phyloP scores from a whole-genome alignment of 306 rosid species.

The Cucurbita maxima region DNA sequence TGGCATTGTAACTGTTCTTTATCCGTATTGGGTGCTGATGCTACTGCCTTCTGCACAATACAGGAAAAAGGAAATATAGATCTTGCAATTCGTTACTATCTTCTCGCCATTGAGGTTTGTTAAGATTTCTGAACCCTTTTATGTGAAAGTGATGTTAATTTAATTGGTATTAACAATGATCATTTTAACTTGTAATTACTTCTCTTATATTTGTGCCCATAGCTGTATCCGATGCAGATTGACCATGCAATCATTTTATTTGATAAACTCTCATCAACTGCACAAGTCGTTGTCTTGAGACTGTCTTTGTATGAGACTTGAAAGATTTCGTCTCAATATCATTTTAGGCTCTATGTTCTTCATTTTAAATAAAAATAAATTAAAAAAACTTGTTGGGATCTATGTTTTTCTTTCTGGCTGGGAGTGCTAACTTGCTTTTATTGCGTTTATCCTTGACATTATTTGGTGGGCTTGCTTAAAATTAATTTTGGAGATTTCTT shows the following conservation, averaged over 20 bases:
- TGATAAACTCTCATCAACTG: not conserved
- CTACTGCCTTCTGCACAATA: not conserved
- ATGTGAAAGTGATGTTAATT: not conserved
- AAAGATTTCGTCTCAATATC: not conserved
- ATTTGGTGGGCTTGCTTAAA: not conserved
- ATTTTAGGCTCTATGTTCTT: not conserved
- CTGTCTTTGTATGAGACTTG: not conserved
- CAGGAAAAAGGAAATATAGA: constrained; percentile 57
- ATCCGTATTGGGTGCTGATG: not conserved
- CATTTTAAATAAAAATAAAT: not conserved
- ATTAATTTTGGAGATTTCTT: not conserved
- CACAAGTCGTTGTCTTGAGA: not conserved
- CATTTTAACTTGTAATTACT: not conserved
- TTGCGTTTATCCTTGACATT: not conserved
- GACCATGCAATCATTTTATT: not conserved
- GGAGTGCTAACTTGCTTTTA: not conserved
- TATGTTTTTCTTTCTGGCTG: not conserved
- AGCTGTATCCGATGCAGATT: not conserved
- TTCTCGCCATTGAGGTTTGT: constrained; percentile 88
- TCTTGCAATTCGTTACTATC: constrained; percentile 52
- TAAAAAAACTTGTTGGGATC: not conserved
- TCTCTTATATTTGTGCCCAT: not conserved
- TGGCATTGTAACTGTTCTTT: not conserved
- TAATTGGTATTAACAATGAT: not conserved
- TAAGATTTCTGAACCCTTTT: not conserved